These are phyloP conservation scores for Jamesozyma lodderae DNA, from an alignment of 805 yeast genomes.

Conservation along the genomic window DNA sequence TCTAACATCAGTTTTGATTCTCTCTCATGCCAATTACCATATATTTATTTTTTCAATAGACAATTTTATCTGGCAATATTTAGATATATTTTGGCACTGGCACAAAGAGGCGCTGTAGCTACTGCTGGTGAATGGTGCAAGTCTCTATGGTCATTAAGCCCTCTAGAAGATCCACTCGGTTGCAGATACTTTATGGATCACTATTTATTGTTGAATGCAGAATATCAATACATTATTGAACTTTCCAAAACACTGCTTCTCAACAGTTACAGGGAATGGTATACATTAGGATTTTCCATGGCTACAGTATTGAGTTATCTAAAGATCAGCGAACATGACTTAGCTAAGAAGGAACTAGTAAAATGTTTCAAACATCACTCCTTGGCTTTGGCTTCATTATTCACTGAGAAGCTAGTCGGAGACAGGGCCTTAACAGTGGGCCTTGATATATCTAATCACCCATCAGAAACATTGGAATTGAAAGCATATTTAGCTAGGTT, in stretches of 20 bases:
- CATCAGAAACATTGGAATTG: conserved; percentile 30
- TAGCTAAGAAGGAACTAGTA: conserved; percentile 41
- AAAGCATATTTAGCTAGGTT: conserved; percentile 57
- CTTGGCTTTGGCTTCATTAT: conserved; percentile 32
- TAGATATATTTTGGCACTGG: conserved; percentile 58
- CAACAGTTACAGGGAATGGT: conserved; percentile 54
- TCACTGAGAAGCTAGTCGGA: conserved; percentile 19
- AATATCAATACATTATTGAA: conserved; percentile 52
- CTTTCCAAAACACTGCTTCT: conserved; percentile 48
- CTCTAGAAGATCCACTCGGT: conserved; percentile 77
- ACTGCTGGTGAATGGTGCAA: conserved; percentile 76
- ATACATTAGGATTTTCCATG: conserved; percentile 61
- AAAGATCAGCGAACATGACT: conserved; percentile 31
- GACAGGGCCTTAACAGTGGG: conserved; percentile 10
- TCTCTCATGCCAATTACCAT: conserved; percentile 59
- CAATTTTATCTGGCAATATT: conserved; percentile 68
- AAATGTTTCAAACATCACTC: conserved; percentile 51
- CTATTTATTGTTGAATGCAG: conserved; percentile 59
- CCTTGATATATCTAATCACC: conserved; percentile 17
- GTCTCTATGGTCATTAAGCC: conserved; percentile 56
- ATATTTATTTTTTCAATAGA: conserved; percentile 63
- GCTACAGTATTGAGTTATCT: conserved; percentile 58
- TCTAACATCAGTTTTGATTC: conserved; percentile 48
- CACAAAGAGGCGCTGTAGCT: conserved; percentile 65
- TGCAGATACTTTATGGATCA: conserved; percentile 75